phyloP scores from a whole-genome alignment of 2,329 filamentous ascomycete species.

The Hymenotorrendiella dingleyae region DNA sequence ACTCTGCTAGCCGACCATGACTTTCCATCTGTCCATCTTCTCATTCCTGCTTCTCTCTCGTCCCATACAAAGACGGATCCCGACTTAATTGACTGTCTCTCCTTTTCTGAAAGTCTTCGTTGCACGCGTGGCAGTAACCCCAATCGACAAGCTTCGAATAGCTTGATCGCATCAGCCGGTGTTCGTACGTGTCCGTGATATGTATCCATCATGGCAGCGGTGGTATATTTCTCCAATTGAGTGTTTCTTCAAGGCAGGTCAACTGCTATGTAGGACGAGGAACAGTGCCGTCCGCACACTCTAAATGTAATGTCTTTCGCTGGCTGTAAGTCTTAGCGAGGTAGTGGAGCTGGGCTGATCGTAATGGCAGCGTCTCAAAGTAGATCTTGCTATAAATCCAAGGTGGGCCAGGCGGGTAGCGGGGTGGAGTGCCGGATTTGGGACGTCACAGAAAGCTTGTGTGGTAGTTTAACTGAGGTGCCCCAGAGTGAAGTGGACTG shows the following conservation, averaged over 20 bases:
- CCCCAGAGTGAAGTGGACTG: neutral
- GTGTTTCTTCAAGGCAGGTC: conserved; percentile 1
- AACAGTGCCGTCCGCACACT: conserved; percentile 1
- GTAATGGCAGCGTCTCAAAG: conserved; percentile 3
- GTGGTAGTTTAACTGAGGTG: conserved; percentile 6
- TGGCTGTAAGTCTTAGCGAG: too few species aligned
- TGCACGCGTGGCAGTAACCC: conserved; percentile 89
- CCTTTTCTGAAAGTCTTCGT: conserved; percentile 93
- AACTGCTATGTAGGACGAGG: neutral
- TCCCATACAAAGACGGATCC: conserved; percentile 99
- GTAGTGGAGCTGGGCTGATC: too few species aligned
- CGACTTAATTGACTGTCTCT: conserved; percentile 90
- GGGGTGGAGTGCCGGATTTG: too few species aligned
- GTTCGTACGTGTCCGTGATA: conserved; percentile 93
- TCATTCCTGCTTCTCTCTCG: conserved; percentile 95
- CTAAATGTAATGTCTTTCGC: too few species aligned
- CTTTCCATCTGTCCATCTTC: conserved; percentile 97
- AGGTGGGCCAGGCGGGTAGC: too few species aligned
- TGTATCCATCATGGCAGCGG: conserved; percentile 70
- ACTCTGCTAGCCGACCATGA: conserved; percentile 98
- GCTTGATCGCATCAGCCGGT: conserved; percentile 92
- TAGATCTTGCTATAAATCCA: too few species aligned
- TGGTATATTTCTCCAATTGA: conserved; percentile 9
- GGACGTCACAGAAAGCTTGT: conserved; percentile 14
- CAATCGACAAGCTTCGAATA: conserved; percentile 94